Percentiles rank a stretch among this genome's conserved stretches.
phyloP scores from a whole-genome alignment of 2,329 filamentous ascomycete species.

The Talaromyces albobiverticillius region DNA sequence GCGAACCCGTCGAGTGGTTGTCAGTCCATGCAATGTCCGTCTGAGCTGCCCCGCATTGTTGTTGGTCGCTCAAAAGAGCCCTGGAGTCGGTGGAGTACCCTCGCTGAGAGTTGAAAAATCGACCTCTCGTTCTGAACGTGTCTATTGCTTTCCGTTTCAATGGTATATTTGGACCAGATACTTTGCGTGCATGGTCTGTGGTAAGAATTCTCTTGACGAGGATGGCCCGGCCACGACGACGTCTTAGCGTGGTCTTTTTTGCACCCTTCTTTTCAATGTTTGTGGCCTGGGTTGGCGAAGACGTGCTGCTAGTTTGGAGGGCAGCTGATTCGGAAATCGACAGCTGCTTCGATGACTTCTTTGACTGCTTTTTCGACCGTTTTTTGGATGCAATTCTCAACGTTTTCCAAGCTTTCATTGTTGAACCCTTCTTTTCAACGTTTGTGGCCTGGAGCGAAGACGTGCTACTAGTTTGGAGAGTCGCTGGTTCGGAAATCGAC shows the following conservation, averaged over 20 bases:
- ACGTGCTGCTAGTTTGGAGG: not conserved
- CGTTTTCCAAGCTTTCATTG: too few relatives aligned
- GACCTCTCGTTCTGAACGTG: not conserved
- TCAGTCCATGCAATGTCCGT: not conserved
- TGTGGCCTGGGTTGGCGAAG: not conserved
- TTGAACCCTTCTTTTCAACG: not conserved
- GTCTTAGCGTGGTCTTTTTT: not conserved
- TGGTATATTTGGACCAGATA: not conserved
- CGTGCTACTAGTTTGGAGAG: not conserved
- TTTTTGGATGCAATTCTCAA: too few relatives aligned
- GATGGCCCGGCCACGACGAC: not conserved
- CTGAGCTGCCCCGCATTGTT: slow-evolving; percentile 4
- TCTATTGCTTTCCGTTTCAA: not conserved
- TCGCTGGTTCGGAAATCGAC: not conserved
- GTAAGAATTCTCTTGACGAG: too few relatives aligned
- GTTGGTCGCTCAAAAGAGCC: not conserved
- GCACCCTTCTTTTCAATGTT: not conserved
- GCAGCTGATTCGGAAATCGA: not conserved
- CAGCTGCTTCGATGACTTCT: not conserved
- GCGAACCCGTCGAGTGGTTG: not conserved
- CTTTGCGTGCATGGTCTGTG: not conserved
- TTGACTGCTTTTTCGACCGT: not conserved
- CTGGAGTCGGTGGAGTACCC: slow-evolving; percentile 13
- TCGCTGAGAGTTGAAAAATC: not conserved
- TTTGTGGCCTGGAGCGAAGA: not conserved